Percentiles rank a stretch among this genome's conserved stretches.
Evolutionary conservation across 2,329 filamentous ascomycete species (phyloP).

Genomic region (Hymenoscyphus occultus): DNA sequence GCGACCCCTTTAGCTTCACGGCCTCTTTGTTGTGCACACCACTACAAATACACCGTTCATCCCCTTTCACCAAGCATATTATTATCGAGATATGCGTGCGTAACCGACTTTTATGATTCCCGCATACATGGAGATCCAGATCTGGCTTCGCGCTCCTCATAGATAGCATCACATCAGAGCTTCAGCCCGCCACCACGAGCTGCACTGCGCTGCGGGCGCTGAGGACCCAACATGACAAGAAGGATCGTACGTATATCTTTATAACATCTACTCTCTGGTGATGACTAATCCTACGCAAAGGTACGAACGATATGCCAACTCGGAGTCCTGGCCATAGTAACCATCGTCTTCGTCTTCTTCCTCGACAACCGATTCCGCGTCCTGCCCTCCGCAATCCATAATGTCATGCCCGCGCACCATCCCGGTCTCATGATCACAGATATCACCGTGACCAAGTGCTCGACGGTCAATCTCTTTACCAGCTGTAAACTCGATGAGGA

Average conservation of each 20-base stretch:
- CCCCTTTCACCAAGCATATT: background rate
- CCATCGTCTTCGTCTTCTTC: conserved; percentile 58
- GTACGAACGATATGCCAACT: conserved; percentile 42
- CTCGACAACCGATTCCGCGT: conserved; percentile 68
- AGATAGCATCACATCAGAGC: background rate
- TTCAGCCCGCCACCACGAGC: background rate
- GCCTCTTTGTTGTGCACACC: background rate
- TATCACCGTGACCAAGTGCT: conserved; percentile 63
- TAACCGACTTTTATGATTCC: conserved; percentile 10
- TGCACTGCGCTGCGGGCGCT: background rate
- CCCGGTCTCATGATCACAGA: conserved; percentile 68
- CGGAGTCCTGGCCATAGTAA: conserved; percentile 40
- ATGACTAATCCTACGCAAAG: conserved; percentile 32
- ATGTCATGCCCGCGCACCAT: conserved; percentile 65
- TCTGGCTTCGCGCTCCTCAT: background rate
- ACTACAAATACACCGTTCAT: background rate
- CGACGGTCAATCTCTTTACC: conserved; percentile 56
- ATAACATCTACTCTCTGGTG: too few species aligned
- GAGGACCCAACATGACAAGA: conserved; percentile 33
- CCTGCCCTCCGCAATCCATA: conserved; percentile 65
- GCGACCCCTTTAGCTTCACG: background rate
- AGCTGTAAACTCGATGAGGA: conserved; percentile 58
- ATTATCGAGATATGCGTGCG: conserved; percentile 13
- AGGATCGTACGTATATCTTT: conserved; percentile 32
- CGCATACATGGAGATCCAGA: conserved; percentile 19